Evolutionary conservation across 495 filamentous ascomycete species (phyloP).

Genomic region (Ramalina peruviana): DNA sequence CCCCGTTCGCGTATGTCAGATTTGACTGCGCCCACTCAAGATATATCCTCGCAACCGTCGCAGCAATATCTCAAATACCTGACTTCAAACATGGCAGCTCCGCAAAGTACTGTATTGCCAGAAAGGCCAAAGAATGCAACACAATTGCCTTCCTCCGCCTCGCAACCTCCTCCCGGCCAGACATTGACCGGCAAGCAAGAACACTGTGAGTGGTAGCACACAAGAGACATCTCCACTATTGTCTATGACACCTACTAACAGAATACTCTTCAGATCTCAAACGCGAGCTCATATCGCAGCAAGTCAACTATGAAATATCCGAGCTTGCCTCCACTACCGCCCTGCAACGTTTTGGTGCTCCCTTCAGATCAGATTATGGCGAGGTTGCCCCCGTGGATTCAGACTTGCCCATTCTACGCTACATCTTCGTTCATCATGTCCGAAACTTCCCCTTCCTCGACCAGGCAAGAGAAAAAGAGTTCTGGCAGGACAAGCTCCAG

Average conservation of each 20-base stretch:
- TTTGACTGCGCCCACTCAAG: too few species aligned
- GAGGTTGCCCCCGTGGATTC: slow-evolving; percentile 90
- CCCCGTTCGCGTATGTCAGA: too few species aligned
- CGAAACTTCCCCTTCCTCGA: slow-evolving; percentile 96
- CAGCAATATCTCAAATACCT: too few species aligned
- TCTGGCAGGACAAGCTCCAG: slow-evolving; percentile 98
- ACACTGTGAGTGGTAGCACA: slow-evolving; percentile 53
- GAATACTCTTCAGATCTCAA: slow-evolving; percentile 60
- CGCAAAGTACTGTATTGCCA: not conserved
- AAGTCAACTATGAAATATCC: slow-evolving; percentile 75
- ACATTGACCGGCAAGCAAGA: slow-evolving; percentile 92
- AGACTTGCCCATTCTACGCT: slow-evolving; percentile 83
- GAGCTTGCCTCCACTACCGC: slow-evolving; percentile 92
- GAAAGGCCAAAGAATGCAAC: slow-evolving; percentile 3
- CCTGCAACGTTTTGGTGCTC: slow-evolving; percentile 85
- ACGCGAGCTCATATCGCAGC: slow-evolving; percentile 79
- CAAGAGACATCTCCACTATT: not conserved
- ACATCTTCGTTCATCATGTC: slow-evolving; percentile 96
- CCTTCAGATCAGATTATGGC: slow-evolving; percentile 81
- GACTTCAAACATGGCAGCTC: not conserved
- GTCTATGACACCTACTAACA: slow-evolving; percentile 17
- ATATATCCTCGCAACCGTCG: too few species aligned
- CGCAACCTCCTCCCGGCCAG: slow-evolving; percentile 31
- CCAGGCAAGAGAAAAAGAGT: slow-evolving; percentile 92
- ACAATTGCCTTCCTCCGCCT: not conserved